phyloP scores from a whole-genome alignment of 306 rosid genomes.

The Corylus heterophylla region DNA sequence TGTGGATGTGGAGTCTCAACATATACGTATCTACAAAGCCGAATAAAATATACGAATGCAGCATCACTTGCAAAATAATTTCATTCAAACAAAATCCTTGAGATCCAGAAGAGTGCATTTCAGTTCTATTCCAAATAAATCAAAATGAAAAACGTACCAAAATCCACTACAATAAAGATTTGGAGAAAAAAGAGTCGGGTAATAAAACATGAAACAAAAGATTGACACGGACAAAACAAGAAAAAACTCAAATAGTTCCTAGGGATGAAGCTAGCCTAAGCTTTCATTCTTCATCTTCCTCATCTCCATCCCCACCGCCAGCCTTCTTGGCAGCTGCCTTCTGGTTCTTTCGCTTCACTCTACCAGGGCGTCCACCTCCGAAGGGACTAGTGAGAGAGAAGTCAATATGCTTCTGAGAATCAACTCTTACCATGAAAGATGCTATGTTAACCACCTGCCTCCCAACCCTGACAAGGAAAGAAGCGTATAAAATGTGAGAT shows the following conservation, averaged over 20 bases:
- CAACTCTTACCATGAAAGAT: constrained; percentile 67
- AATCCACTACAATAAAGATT: constrained; percentile 17
- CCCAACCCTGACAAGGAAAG: constrained; percentile 50
- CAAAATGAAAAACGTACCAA: neutral
- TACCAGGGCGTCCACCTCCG: constrained; percentile 69
- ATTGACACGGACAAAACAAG: neutral
- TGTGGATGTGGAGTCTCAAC: neutral
- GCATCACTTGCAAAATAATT: neutral
- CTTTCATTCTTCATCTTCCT: constrained; percentile 41
- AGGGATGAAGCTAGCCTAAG: neutral
- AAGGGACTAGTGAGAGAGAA: constrained; percentile 65
- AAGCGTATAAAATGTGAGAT: neutral
- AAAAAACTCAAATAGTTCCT: constrained; percentile 6
- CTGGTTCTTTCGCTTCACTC: constrained; percentile 48
- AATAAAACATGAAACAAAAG: neutral
- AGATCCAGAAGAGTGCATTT: neutral
- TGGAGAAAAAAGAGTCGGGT: neutral
- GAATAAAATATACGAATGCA: neutral
- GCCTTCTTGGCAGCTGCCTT: constrained; percentile 49
- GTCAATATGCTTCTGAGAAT: constrained; percentile 75
- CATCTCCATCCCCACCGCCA: constrained; percentile 42
- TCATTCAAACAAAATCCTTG: neutral
- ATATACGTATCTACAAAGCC: neutral
- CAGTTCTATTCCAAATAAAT: constrained; percentile 2
- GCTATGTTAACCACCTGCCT: constrained; percentile 76